A percentile compares a stretch with the other conserved stretches of the same genome.
These are phyloP conservation scores for Retiboletus flavoniger DNA, from an alignment of 1,284 basidiomycete species.

Conservation along the genomic window DNA sequence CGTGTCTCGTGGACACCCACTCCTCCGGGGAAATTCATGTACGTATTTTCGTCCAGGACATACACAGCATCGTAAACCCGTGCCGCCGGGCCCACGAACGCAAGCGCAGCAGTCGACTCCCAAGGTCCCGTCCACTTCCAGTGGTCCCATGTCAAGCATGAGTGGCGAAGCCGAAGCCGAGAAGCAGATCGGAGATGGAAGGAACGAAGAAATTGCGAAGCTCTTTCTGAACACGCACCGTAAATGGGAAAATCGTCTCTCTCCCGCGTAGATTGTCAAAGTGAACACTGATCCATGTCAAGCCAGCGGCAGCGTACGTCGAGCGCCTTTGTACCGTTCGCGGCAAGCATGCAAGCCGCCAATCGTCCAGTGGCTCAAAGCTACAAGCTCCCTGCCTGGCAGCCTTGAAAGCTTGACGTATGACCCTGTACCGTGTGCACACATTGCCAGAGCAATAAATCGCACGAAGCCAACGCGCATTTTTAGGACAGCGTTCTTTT, in stretches of 20 bases:
- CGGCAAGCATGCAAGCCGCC: neutral
- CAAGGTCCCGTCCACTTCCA: conserved; percentile 6
- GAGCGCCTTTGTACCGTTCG: neutral
- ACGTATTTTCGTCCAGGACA: neutral
- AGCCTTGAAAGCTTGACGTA: neutral
- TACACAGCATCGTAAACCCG: neutral
- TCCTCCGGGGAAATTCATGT: neutral
- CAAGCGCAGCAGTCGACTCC: neutral
- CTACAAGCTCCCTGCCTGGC: neutral
- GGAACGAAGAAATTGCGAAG: conserved; percentile 11
- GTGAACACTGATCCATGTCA: conserved; percentile 4
- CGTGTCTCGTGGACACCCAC: neutral
- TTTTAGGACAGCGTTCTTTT: conserved; percentile 20
- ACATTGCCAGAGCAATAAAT: conserved; percentile 24
- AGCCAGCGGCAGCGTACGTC: neutral
- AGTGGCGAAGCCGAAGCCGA: conserved; percentile 19
- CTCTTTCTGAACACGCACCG: conserved; percentile 8
- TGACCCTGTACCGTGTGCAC: conserved; percentile 7
- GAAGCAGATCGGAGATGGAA: conserved; percentile 31
- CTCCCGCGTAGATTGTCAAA: neutral
- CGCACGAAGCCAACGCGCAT: conserved; percentile 21
- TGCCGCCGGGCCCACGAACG: neutral
- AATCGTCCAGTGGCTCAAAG: neutral
- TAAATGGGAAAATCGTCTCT: conserved; percentile 17
- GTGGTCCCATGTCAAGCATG: conserved; percentile 19